phyloP scores from a whole-genome alignment of 2,329 filamentous ascomycete species.

The Aspergillus ustus region DNA sequence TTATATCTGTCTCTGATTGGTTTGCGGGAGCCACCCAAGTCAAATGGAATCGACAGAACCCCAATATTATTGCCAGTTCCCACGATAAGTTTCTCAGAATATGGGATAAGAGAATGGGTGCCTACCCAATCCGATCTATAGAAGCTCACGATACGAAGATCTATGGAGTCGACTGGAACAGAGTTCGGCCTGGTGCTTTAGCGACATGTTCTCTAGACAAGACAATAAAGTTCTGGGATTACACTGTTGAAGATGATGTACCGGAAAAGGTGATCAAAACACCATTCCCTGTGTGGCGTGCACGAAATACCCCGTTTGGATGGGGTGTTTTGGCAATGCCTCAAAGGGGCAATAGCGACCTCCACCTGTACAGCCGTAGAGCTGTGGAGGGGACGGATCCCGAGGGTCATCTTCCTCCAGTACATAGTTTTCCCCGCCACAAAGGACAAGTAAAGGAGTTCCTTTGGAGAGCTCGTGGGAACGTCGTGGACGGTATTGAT shows the following conservation, averaged over 20 bases:
- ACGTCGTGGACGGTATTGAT: slow-evolving; percentile 70
- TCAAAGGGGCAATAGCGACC: slow-evolving; percentile 80
- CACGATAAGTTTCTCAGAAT: slow-evolving; percentile 87
- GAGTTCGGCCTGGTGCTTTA: slow-evolving; percentile 71
- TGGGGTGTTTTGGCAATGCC: slow-evolving; percentile 88
- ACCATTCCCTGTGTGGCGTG: slow-evolving; percentile 86
- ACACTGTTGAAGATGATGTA: slow-evolving; percentile 63
- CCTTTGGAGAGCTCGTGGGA: slow-evolving; percentile 80
- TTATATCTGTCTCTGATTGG: slow-evolving; percentile 87
- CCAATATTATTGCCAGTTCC: slow-evolving; percentile 85
- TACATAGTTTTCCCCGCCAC: slow-evolving; percentile 60
- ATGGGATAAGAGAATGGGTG: slow-evolving; percentile 84
- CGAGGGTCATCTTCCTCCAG: slow-evolving; percentile 45
- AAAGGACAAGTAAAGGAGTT: slow-evolving; percentile 82
- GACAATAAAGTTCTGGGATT: slow-evolving; percentile 94
- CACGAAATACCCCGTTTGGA: slow-evolving; percentile 88
- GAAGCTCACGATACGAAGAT: slow-evolving; percentile 91
- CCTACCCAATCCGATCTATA: slow-evolving; percentile 79
- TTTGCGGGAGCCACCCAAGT: slow-evolving; percentile 92
- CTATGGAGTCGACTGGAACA: slow-evolving; percentile 94
- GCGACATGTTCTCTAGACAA: slow-evolving; percentile 90
- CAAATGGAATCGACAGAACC: slow-evolving; percentile 88
- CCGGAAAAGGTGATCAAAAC: slow-evolving; percentile 80
- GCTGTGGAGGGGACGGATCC: slow-evolving; percentile 44
- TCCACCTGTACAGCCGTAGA: slow-evolving; percentile 80